Evolutionary conservation across 2,329 filamentous ascomycete genomes (phyloP).

Genomic region (Fusarium verticillioides): DNA sequence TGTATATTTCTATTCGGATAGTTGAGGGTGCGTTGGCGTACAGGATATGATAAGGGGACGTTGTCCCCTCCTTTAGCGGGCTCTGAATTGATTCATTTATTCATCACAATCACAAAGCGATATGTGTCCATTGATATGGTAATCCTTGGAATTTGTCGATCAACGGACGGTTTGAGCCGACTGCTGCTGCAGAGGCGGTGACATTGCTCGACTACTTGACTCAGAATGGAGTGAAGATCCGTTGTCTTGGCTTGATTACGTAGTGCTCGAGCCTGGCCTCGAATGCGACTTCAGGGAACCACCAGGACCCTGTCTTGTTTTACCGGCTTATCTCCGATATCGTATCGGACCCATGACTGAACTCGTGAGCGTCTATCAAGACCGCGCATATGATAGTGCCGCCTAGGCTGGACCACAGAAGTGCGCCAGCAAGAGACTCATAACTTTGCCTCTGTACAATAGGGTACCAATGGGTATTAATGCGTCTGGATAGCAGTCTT

Average conservation of each 20-base stretch:
- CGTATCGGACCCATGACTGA: slow-evolving; percentile 39
- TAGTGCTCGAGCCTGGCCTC: slow-evolving; percentile 26
- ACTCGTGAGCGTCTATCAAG: slow-evolving; percentile 39
- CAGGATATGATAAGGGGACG: slow-evolving; percentile 36
- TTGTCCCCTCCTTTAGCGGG: slow-evolving; percentile 33
- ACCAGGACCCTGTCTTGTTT: slow-evolving; percentile 22
- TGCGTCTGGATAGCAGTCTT: slow-evolving; percentile 19
- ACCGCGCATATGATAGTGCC: slow-evolving; percentile 34
- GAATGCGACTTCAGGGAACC: slow-evolving; percentile 6
- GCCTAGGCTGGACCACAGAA: slow-evolving; percentile 12
- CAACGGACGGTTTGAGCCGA: slow-evolving; percentile 9
- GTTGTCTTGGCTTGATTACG: slow-evolving; percentile 38
- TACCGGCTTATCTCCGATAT: slow-evolving; percentile 46
- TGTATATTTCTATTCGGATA: slow-evolving; percentile 41
- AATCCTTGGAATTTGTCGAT: slow-evolving; percentile 1
- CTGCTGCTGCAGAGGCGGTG: slow-evolving; percentile 28
- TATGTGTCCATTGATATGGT: background rate
- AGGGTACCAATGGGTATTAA: slow-evolving; percentile 36
- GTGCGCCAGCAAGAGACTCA: background rate
- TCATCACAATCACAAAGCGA: slow-evolving; percentile 17
- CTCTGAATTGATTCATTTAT: slow-evolving; percentile 39
- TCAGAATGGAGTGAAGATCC: slow-evolving; percentile 38
- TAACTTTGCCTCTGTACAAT: slow-evolving; percentile 6
- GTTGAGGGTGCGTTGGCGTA: slow-evolving; percentile 43
- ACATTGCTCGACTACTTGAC: slow-evolving; percentile 34